Conservation (phyloP, 306 rosid species). For the Quercus wislizeni region DNA sequence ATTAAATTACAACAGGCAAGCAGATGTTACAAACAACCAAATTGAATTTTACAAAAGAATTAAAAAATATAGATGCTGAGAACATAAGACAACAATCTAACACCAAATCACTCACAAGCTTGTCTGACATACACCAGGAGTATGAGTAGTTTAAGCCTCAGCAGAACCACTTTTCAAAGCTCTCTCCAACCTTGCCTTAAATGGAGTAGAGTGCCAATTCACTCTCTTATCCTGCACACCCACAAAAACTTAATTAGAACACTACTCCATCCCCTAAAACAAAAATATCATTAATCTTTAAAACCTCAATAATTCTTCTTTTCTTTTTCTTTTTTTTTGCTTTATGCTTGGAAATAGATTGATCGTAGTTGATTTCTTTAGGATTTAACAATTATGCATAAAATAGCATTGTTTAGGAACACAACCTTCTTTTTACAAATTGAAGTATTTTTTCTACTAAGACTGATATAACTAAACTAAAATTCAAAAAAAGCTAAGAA, state of each 20-base stretch:
- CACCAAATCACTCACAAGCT: conserved; percentile 27
- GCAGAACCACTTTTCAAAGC: conserved; percentile 60
- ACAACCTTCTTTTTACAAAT: too few relatives aligned
- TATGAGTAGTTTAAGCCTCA: conserved; percentile 32
- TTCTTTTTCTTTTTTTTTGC: too few relatives aligned
- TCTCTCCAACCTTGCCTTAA: conserved; percentile 80
- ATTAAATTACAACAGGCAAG: conserved; percentile 21
- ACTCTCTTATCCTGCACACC: conserved; percentile 77
- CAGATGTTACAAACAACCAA: conserved; percentile 26
- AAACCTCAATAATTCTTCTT: too few relatives aligned
- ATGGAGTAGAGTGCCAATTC: conserved; percentile 83
- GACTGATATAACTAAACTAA: too few relatives aligned
- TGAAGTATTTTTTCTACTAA: too few relatives aligned
- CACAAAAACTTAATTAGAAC: conserved; percentile 44
- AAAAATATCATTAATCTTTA: neutral
- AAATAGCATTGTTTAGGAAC: too few relatives aligned
- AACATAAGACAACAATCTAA: conserved; percentile 24
- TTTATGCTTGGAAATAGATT: too few relatives aligned
- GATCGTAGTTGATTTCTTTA: too few relatives aligned
- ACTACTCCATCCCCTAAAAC: conserved; percentile 26
- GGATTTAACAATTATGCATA: too few relatives aligned
- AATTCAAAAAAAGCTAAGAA: too few relatives aligned
- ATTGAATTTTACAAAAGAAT: conserved; percentile 35
- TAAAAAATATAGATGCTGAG: conserved; percentile 16
- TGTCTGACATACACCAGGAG: conserved; percentile 24